A percentile compares a stretch with the other conserved stretches of the same genome.
Conservation (phyloP, 805 yeast genomes). For the Blastobotrys peoriensis region DNA sequence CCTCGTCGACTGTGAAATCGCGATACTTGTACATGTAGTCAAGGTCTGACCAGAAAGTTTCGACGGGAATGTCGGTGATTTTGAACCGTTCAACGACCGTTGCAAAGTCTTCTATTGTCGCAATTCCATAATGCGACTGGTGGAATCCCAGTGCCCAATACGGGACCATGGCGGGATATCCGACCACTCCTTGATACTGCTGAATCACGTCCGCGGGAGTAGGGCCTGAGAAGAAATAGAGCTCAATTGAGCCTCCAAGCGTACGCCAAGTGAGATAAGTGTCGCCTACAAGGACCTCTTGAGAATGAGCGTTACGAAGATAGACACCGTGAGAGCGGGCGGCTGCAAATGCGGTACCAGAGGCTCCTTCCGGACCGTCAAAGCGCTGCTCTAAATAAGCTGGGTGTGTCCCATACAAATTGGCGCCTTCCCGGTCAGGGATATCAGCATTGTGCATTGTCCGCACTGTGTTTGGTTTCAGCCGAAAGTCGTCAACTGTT, state of each 20-base stretch:
- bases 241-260: slow-evolving; percentile 28
- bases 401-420: slow-evolving; percentile 33
- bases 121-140: slow-evolving; percentile 95
- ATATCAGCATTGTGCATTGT: slow-evolving; percentile 31
- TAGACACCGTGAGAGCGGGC: slow-evolving; percentile 29
- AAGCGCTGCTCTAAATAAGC: slow-evolving; percentile 30
- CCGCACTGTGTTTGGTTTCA: slow-evolving; percentile 27
- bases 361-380: slow-evolving; percentile 8
- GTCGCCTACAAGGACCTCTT: slow-evolving; percentile 29
- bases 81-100: slow-evolving; percentile 64
- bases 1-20: slow-evolving; percentile 83
- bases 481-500: slow-evolving; percentile 28
- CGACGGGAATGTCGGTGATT: slow-evolving; percentile 67
- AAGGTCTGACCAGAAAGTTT: slow-evolving; percentile 87
- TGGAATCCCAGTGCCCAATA: slow-evolving; percentile 80
- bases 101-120: slow-evolving; percentile 73
- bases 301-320: slow-evolving; percentile 30
- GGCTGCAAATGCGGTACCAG: no score
- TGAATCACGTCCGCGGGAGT: slow-evolving; percentile 50
- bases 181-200: slow-evolving; percentile 64
- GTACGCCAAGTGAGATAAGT: slow-evolving; percentile 30
- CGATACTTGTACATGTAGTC: slow-evolving; percentile 82
- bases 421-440: slow-evolving; percentile 28
- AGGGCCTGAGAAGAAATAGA: slow-evolving; percentile 27
- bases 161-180: slow-evolving; percentile 66